A percentile compares a stretch with the other conserved stretches of the same genome.
phyloP scores from a whole-genome alignment of 2,329 filamentous ascomycete genomes.

The Zymoseptoria brevis region DNA sequence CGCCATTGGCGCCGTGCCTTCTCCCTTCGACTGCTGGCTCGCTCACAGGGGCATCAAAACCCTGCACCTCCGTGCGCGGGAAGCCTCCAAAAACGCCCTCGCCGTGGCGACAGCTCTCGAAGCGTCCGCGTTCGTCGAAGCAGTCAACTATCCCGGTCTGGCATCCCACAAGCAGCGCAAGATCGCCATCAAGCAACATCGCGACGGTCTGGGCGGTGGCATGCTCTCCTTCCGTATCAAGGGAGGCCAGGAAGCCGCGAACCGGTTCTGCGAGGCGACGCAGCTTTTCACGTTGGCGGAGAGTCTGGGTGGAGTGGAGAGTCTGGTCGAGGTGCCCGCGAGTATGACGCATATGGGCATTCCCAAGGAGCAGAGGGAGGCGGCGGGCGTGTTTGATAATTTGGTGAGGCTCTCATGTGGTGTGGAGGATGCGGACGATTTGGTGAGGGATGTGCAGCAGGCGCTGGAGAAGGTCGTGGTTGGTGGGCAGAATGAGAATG shows the following conservation, averaged over 20 bases:
- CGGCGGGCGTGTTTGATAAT: conserved; percentile 89
- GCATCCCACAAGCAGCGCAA: conserved; percentile 77
- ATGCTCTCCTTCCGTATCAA: conserved; percentile 96
- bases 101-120: conserved; percentile 70
- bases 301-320: conserved; percentile 85
- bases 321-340: conserved; percentile 80
- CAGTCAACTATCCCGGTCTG: conserved; percentile 92
- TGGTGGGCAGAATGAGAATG: conserved; percentile 25
- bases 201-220: conserved; percentile 86
- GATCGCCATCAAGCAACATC: conserved; percentile 85
- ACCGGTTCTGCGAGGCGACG: conserved; percentile 84
- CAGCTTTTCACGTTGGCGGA: conserved; percentile 90
- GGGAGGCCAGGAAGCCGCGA: conserved; percentile 76
- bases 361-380: conserved; percentile 80
- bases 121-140: conserved; percentile 69
- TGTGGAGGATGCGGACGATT: conserved; percentile 80
- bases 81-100: conserved; percentile 74
- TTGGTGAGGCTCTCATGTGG: conserved; percentile 89
- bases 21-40: conserved; percentile 94
- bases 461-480: conserved; percentile 71
- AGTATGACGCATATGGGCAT: conserved; percentile 98
- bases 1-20: conserved; percentile 90
- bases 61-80: conserved; percentile 80
- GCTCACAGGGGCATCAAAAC: conserved; percentile 96
- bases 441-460: conserved; percentile 72